phyloP scores from a whole-genome alignment of 2,329 filamentous ascomycete species.

The Lachnellula willkommii region DNA sequence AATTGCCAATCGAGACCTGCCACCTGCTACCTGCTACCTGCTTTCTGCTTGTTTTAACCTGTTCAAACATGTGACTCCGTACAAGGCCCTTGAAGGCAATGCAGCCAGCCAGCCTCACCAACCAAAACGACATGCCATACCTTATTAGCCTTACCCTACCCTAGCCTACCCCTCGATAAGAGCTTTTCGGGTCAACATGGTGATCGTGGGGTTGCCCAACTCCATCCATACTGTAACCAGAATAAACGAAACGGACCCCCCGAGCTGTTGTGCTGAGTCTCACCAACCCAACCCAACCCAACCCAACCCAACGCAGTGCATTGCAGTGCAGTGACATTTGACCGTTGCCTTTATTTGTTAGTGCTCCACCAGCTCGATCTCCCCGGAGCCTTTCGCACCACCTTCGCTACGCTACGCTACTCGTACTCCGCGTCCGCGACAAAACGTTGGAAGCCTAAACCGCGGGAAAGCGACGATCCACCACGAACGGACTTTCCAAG shows the following conservation, averaged over 20 bases:
- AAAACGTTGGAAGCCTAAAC: conserved; percentile 18
- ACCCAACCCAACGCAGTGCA: neutral
- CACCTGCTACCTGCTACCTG: too few relatives aligned
- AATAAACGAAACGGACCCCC: neutral
- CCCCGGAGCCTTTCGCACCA: neutral
- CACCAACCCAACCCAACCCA: neutral
- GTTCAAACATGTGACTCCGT: neutral
- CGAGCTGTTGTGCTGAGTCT: neutral
- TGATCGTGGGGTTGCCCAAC: neutral
- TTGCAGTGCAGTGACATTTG: neutral
- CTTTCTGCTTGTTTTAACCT: too few relatives aligned
- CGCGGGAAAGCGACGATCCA: conserved; percentile 8
- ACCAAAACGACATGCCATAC: neutral
- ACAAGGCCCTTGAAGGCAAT: neutral
- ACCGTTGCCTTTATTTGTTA: neutral
- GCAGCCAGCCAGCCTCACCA: neutral
- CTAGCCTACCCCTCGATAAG: neutral
- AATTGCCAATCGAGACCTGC: neutral
- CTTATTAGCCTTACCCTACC: neutral
- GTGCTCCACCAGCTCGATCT: neutral
- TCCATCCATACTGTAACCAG: neutral
- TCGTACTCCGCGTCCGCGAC: neutral
- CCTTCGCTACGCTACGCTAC: neutral
- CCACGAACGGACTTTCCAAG: neutral
- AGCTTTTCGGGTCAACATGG: neutral